These are phyloP conservation scores for Debaryomyces sp. DNA, from an alignment of 1,139 yeast species.

Conservation along the genomic window DNA sequence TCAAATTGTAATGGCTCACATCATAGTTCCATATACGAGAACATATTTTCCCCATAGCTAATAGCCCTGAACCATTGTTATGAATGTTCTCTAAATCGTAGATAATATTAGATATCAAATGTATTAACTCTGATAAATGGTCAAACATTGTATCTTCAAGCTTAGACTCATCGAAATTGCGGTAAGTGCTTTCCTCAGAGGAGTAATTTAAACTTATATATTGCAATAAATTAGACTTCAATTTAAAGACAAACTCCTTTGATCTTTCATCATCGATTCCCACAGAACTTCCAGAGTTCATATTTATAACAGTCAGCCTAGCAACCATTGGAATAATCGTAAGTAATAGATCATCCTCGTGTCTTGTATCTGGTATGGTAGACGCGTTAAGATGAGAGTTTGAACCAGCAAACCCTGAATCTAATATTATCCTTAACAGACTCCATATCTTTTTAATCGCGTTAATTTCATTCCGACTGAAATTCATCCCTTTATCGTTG, in stretches of 20 bases:
- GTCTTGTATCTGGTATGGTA: background rate
- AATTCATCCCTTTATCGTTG: background rate
- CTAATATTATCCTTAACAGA: constrained; percentile 4
- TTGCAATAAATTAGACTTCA: constrained; percentile 3
- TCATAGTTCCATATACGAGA: constrained; percentile 23
- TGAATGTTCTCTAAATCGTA: constrained; percentile 17
- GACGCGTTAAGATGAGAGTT: background rate
- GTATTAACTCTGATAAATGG: constrained; percentile 22
- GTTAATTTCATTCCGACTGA: constrained; percentile 7
- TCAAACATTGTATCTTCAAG: constrained; percentile 15
- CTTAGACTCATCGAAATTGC: constrained; percentile 1
- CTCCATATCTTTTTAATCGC: constrained; percentile 6
- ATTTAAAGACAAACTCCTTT: background rate
- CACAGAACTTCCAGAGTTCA: background rate
- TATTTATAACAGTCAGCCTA: background rate
- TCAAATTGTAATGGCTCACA: constrained; percentile 15
- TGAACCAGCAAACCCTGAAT: constrained; percentile 4
- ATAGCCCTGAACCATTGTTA: constrained; percentile 5
- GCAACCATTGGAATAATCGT: background rate
- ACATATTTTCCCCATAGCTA: constrained; percentile 19
- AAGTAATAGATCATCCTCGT: background rate
- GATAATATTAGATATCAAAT: constrained; percentile 21
- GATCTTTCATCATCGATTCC: background rate
- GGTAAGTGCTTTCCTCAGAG: background rate
- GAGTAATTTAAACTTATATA: background rate